Base-by-base conservation (phyloP, 2,329 filamentous ascomycete species). In the Nemania sp. region DNA sequence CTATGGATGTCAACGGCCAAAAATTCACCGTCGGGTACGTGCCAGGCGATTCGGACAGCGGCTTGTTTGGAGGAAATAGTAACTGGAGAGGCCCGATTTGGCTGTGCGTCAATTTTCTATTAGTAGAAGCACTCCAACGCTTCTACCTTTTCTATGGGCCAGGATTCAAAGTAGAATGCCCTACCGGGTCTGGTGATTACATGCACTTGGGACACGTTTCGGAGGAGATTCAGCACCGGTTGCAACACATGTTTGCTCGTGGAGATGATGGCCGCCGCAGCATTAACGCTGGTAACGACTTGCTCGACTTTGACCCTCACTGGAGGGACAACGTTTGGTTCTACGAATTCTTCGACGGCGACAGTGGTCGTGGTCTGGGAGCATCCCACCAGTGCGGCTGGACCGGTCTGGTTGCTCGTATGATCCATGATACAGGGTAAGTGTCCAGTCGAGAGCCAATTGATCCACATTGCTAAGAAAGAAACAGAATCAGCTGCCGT, bases 371-470 rank as follows among this genome's bases (percentile, higher is more conserved):
- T 62, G 93, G 94, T 14, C 81, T 97, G 1, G 93, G 93, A 52
- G 91, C 93, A 31, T 93, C 87, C 42, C 94, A 97, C 72, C 94
- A 97, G 72, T 96, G 91, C 68, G 93, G 93, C 44, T 97, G 94
- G 93, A 97, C 93, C 31, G 93, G 93, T 20, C 74, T 97, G 62
- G 91, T 97, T 70, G 93, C 93, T 22, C 92, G 95, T 73, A 89
- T 97, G 84, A 97, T 97, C 56, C 93, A 97, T 65, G 94, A 97
- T 68, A 97, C 93, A 63, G 93, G 92, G 90, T 94, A 86, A 77
- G 86, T 75, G 37, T 9, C 33, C 17, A 15, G 24, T 50, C 5
- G 24, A 15, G 17, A 40, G 45, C 11, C 34, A n/a, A 6, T 22
- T 24, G 2, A 41, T 12, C 17, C 2, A 46, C 5, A 39, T 23